These are phyloP conservation scores for Pichia sporocuriosa DNA, from an alignment of 805 yeast genomes.

Conservation along the genomic window DNA sequence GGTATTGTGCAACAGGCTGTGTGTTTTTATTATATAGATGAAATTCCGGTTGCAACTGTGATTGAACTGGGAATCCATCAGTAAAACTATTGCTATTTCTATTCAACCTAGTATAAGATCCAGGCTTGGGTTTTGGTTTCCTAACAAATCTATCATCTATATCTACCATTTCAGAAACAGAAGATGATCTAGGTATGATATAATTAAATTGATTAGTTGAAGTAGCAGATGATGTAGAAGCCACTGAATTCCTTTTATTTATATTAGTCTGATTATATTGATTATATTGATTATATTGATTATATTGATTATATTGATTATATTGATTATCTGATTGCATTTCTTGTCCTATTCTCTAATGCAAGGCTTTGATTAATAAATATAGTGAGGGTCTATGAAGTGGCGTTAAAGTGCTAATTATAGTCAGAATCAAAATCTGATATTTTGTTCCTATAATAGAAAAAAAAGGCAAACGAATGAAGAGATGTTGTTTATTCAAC, in stretches of 20 bases:
- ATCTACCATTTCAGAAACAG: constrained; percentile 14
- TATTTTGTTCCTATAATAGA: too few relatives aligned
- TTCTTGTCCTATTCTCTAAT: too few relatives aligned
- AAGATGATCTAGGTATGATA: constrained; percentile 11
- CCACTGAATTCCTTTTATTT: constrained; percentile 2
- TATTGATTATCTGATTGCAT: too few relatives aligned
- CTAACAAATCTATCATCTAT: constrained; percentile 36
- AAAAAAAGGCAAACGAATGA: too few relatives aligned
- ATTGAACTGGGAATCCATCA: background rate
- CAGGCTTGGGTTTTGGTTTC: constrained; percentile 23
- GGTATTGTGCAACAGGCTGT: too few relatives aligned
- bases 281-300: too few relatives aligned
- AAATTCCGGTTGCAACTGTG: constrained; percentile 1
- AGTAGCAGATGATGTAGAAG: background rate
- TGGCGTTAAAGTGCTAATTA: too few relatives aligned
- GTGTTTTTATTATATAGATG: background rate
- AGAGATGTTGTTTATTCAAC: too few relatives aligned
- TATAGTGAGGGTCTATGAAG: too few relatives aligned
- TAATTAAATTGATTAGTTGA: background rate
- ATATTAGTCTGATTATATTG: too few relatives aligned
- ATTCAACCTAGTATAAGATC: background rate
- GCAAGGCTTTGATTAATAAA: too few relatives aligned
- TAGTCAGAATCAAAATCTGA: too few relatives aligned
- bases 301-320: background rate
- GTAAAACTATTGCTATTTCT: background rate